phyloP scores from a whole-genome alignment of 257 asterid species.

The Fraxinus anomala region DNA sequence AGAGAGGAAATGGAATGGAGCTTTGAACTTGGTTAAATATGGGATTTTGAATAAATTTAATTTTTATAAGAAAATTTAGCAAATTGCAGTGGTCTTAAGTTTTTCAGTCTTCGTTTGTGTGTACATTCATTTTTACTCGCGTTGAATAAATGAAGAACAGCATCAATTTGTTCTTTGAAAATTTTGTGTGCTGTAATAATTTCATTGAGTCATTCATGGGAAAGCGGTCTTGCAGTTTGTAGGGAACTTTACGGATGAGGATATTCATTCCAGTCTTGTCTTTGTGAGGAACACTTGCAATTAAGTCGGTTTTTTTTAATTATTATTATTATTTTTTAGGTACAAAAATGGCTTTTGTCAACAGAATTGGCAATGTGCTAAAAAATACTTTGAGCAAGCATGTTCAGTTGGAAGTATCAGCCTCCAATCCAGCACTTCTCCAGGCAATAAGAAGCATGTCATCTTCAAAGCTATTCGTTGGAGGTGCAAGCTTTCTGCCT shows the following conservation, averaged over 20 bases:
- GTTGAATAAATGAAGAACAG: background rate
- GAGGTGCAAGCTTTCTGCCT: slow-evolving; percentile 50
- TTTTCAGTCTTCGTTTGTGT: background rate
- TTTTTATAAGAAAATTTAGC: background rate
- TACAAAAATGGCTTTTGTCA: slow-evolving; percentile 69
- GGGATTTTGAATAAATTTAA: background rate
- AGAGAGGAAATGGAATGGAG: background rate
- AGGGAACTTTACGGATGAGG: background rate
- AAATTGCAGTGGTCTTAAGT: background rate
- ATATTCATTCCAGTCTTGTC: background rate
- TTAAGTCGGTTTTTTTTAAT: background rate
- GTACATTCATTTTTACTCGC: background rate
- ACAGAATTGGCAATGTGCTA: slow-evolving; percentile 62
- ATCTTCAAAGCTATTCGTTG: slow-evolving; percentile 80
- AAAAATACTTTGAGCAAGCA: slow-evolving; percentile 51
- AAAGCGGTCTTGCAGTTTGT: slow-evolving; percentile 11
- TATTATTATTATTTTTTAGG: slow-evolving; percentile 27
- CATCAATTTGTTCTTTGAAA: background rate
- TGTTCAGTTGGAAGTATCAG: slow-evolving; percentile 43
- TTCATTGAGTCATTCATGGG: background rate
- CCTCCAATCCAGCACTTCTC: slow-evolving; percentile 51
- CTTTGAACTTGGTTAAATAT: background rate
- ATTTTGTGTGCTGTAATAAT: background rate
- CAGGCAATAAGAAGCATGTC: slow-evolving; percentile 81
- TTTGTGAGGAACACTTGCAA: background rate